A percentile compares a stretch with the other conserved stretches of the same genome.
phyloP scores from a whole-genome alignment of 495 filamentous ascomycete genomes.

The Chaetomium tenue region DNA sequence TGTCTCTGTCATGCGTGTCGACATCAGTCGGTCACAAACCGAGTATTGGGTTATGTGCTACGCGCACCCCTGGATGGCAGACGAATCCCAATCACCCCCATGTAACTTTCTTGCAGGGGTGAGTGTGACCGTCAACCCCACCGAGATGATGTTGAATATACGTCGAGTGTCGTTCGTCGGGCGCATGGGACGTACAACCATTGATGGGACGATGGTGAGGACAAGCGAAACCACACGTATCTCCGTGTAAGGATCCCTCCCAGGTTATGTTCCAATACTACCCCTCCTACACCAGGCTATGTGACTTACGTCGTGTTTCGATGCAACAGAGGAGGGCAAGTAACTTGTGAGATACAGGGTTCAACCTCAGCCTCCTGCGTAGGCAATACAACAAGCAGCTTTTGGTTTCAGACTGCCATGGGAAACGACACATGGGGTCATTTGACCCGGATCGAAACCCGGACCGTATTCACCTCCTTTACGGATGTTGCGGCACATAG shows the following conservation, averaged over 20 bases:
- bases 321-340: background rate
- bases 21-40: background rate
- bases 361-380: background rate
- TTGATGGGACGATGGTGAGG: background rate
- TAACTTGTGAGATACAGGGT: background rate
- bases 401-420: background rate
- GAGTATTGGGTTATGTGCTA: background rate
- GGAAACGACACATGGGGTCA: background rate
- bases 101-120: background rate
- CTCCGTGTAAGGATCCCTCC: background rate
- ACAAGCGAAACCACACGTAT: background rate
- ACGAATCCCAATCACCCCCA: background rate
- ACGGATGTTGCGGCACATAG: background rate
- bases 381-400: background rate
- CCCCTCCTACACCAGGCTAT: background rate
- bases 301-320: too few species aligned
- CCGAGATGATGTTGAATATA: background rate
- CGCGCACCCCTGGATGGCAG: too few species aligned
- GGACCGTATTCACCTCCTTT: background rate
- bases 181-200: background rate
- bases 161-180: background rate
- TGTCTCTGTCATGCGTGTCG: background rate
- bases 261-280: background rate
- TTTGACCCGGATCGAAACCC: background rate
- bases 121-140: slow-evolving; percentile 6